Conservation (phyloP, 1,284 basidiomycete genomes). For the Entoloma clypeatum region DNA sequence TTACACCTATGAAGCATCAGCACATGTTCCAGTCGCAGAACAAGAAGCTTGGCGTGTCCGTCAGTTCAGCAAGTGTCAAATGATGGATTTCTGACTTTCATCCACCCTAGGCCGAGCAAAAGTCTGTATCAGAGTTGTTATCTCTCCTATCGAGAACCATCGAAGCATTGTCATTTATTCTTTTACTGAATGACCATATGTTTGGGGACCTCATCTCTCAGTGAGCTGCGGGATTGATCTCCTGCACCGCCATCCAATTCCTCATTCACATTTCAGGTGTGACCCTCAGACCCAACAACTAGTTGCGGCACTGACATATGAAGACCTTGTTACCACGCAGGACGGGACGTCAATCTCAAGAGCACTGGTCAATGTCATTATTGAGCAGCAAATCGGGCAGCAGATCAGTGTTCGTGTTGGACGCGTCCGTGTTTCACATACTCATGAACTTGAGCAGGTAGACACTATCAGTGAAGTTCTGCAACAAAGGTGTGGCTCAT, state of each 20-base stretch:
- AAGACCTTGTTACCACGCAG: conserved; percentile 79
- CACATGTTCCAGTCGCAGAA: conserved; percentile 52
- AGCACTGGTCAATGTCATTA: conserved; percentile 90
- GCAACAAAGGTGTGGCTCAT: conserved; percentile 93
- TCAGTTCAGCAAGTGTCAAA: background rate
- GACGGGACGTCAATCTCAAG: conserved; percentile 82
- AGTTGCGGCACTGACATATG: conserved; percentile 71
- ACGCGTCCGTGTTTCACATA: conserved; percentile 7
- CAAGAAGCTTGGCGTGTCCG: conserved; percentile 82
- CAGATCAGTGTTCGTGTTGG: conserved; percentile 79
- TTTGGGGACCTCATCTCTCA: conserved; percentile 81
- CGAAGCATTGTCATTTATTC: conserved; percentile 90
- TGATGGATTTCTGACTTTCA: conserved; percentile 12
- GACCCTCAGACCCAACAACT: conserved; percentile 65
- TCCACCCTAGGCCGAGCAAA: conserved; percentile 66
- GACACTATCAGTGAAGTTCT: conserved; percentile 95
- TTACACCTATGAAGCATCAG: conserved; percentile 60
- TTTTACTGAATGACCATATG: conserved; percentile 89
- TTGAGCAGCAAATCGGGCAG: conserved; percentile 96
- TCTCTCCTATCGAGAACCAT: conserved; percentile 78
- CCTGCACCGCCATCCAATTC: conserved; percentile 9
- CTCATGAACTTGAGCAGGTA: conserved; percentile 48
- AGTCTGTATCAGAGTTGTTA: conserved; percentile 70
- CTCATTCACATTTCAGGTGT: conserved; percentile 44
- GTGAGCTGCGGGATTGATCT: conserved; percentile 40